Base-by-base conservation (phyloP, 768 basidiomycete species). In the Hortiboletus flavorubellus region DNA sequence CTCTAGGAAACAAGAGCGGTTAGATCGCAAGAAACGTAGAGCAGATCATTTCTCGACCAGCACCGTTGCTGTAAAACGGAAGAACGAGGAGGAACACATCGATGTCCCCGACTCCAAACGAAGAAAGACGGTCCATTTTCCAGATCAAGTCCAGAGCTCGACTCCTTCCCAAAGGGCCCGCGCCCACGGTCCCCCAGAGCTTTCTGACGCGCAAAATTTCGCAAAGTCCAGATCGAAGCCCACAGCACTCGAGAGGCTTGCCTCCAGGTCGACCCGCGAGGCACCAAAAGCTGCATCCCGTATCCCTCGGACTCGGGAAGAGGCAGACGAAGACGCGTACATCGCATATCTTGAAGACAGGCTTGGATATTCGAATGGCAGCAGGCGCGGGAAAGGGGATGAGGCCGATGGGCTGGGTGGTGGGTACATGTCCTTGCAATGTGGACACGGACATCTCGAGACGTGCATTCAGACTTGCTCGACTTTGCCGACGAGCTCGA, bases 401-500 rank as follows among this genome's bases (percentile, higher is more conserved):
- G 86, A 84, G 38, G 83, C 82, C 2, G 95, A 98, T 70, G 94
- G 93, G 5, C 73, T 97, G 15, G 91, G 87, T 63, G 95, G 95
- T 93, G 65, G 29, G 78, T 69, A 3, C 52, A 30, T 53, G 33
- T 6, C 8, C 33, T 40, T 29, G 18, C 30, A 8, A 21, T 53
- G 45, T 21, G 40, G 29, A 37, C 37, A 21, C 15, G 30, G 31
- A 39, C 50, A 40, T 34, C 14, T 55, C 50, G 37, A 49, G 29
- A 45, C 38, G 15, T 37, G 49, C 18, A 43, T 47, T 11, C 53
- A 86, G 84, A 86, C 59, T 72, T 87, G 21, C 69, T 86, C 56
- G 76, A 81, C 56, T 80, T 82, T 54, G 72, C 80, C 5, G 71
- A 78, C 34, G 55, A 54, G 12, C 55, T 68, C 31, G 65, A 68